Conservation (phyloP, 306 rosid species). For the Citrullus colocynthis region DNA sequence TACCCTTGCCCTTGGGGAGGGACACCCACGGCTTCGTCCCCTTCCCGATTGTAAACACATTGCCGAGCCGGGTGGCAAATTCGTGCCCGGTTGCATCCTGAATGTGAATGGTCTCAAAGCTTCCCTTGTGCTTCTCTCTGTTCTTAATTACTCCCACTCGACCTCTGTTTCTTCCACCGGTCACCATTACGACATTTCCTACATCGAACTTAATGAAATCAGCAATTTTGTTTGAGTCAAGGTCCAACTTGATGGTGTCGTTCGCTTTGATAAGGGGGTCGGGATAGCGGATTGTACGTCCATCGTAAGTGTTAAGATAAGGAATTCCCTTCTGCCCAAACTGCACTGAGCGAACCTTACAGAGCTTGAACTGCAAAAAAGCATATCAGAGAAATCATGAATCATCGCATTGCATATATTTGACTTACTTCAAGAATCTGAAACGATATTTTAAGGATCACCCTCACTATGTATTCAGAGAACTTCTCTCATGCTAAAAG, state of each 20-base stretch:
- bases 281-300: conserved; percentile 81
- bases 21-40: conserved; percentile 74
- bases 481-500: too few species aligned
- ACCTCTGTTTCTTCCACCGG: conserved; percentile 77
- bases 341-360: conserved; percentile 78
- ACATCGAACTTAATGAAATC: conserved; percentile 84
- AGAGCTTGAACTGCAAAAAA: conserved; percentile 61
- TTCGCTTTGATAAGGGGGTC: conserved; percentile 73
- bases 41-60: conserved; percentile 72
- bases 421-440: too few species aligned
- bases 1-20: conserved; percentile 90
- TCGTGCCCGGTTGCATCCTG: conserved; percentile 80
- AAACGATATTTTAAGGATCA: too few species aligned
- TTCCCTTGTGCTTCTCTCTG: conserved; percentile 84
- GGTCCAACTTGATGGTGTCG: conserved; percentile 70
- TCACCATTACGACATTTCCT: conserved; percentile 78
- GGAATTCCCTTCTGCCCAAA: conserved; percentile 79
- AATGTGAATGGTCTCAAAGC: conserved; percentile 62
- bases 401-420: neutral
- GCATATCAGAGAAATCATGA: neutral
- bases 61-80: conserved; percentile 65
- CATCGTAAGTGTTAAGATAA: conserved; percentile 68
- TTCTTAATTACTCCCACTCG: conserved; percentile 79
- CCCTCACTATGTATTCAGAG: too few species aligned
- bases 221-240: conserved; percentile 51